Base-by-base conservation (phyloP, 305 asterid species). In the Petunia hybrid region DNA sequence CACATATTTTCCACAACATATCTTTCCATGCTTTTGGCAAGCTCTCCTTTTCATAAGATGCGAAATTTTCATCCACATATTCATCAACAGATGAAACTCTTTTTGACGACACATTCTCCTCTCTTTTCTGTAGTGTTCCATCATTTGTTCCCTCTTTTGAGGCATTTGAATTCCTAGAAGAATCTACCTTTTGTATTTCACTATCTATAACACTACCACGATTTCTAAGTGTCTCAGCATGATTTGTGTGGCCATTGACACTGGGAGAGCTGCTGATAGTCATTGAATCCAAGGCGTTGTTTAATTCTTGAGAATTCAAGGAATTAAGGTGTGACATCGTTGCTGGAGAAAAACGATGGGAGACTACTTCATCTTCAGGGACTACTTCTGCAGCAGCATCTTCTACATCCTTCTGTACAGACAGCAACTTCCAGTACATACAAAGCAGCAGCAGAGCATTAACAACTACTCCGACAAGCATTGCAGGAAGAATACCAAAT, bases 271-370 rank as follows among this genome's bases (percentile, higher is more conserved):
- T 43, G 60, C 59, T 12, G 5, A 70, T 70, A 9, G 22, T 55
- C 2, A 46, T 5, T 16, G 69, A n/a, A 22, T 45, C 77, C 22
- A 71, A 71, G 0, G 61, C 0, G 10, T 70, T n/a, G 31, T 40
- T 56, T 69, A 84, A 22, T 57, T 93, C 97, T 66, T 86, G 90
- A 63, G 97, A 89, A 71, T 85, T 83, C 35, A 78, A n/a, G 8
- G 95, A 87, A 8, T 84, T 39, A 16, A 63, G 80, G 75, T 92
- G 99, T 1, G 99, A 94, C 97, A 94, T 77, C 0, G 96, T 92
- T 4, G 97, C 97, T 1, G 97, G 99, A 0, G 97, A 91, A 86
- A 95, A 95, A 0, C 92, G 88, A 77, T 94, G 98, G 65, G 92
- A 87, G 31, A 4, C 78, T 53, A 92, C 86, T 2, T 90, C 95